Evolutionary conservation across 2,329 filamentous ascomycete genomes (phyloP), one percentile per base, ranked within the genome.

Genomic region (Colletotrichum limetticola): DNA sequence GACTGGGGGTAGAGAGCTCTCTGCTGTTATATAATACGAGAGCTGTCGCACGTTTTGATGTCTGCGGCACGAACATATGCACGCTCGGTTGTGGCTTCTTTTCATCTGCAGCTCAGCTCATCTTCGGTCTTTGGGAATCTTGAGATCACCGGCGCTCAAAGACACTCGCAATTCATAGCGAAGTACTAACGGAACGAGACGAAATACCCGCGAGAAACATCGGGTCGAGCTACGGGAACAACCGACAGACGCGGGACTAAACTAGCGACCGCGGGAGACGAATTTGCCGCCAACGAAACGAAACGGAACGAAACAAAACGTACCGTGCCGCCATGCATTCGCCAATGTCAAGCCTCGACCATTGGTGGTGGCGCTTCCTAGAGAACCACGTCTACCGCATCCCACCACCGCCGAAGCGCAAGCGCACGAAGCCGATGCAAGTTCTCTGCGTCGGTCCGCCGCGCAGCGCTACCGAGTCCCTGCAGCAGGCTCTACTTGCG

Each of bases 391-490:
- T 68, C 35, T 80, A 79, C 69, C 59, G 69, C 26, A 60, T 76
- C 14, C 76, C 76, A 3, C 63, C 75, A 6, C 74, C 76, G 3
- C 76, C 75, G 2, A 74, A 67, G 2, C 80, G 78, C 11, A 77
- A 61, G 37, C 79, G 81, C 26, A 82, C 77, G 1, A 78, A 78
- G 68, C 80, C 81, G 6, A 79, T 83, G 76, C 74, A 82, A 61
- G 78, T 83, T 6, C 71, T 83, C 4, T 81, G 79, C 66, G 78
- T 83, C 28, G 80, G 81, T 16, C 70, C 77, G 4, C 80, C 81
- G 5, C 79, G 81, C 22, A 77, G 76, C n/a, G 81, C 74, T 19
- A 82, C 81, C 26, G 81, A 82, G 57, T 82, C 81, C 1, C 77
- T 83, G 1, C 81, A 80, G 62, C 75, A 79, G 7, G 81, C 78